Percentiles rank a stretch among this genome's conserved stretches.
These are phyloP conservation scores for Candida coquimbonensis DNA, from an alignment of 805 yeast species.

Conservation along the genomic window DNA sequence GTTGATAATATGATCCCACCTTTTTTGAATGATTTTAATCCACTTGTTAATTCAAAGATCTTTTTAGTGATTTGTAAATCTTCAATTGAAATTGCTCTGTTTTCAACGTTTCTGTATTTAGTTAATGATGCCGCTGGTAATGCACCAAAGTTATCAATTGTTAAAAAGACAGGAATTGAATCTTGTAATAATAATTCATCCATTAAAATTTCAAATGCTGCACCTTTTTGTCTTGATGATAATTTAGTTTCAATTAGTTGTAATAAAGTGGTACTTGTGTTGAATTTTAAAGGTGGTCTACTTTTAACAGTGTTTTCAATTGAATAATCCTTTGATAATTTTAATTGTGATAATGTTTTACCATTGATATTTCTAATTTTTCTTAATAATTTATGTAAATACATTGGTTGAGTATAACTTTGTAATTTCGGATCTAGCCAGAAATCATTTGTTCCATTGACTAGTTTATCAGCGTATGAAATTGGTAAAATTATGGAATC, in stretches of 20 bases:
- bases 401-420: slow-evolving; percentile 74
- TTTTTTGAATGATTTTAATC: slow-evolving; percentile 41
- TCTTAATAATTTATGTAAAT: slow-evolving; percentile 49
- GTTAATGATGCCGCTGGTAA: slow-evolving; percentile 49
- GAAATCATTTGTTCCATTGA: slow-evolving; percentile 72
- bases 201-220: slow-evolving; percentile 47
- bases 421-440: slow-evolving; percentile 41
- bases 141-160: slow-evolving; percentile 71
- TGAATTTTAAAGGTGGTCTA: slow-evolving; percentile 24
- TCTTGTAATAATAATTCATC: slow-evolving; percentile 48
- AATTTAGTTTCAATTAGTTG: slow-evolving; percentile 38
- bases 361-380: slow-evolving; percentile 43
- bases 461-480: slow-evolving; percentile 50
- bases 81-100: slow-evolving; percentile 48
- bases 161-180: slow-evolving; percentile 49
- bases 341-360: slow-evolving; percentile 28
- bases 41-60: slow-evolving; percentile 47
- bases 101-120: slow-evolving; percentile 50
- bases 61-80: slow-evolving; percentile 59
- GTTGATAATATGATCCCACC: slow-evolving; percentile 67
- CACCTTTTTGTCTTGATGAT: slow-evolving; percentile 31
- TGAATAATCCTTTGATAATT: slow-evolving; percentile 27
- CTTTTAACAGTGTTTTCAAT: slow-evolving; percentile 28
- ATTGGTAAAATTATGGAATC: slow-evolving; percentile 52
- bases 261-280: slow-evolving; percentile 28